phyloP scores from a whole-genome alignment of 768 basidiomycete species.

The Clitopilus hobsonii region DNA sequence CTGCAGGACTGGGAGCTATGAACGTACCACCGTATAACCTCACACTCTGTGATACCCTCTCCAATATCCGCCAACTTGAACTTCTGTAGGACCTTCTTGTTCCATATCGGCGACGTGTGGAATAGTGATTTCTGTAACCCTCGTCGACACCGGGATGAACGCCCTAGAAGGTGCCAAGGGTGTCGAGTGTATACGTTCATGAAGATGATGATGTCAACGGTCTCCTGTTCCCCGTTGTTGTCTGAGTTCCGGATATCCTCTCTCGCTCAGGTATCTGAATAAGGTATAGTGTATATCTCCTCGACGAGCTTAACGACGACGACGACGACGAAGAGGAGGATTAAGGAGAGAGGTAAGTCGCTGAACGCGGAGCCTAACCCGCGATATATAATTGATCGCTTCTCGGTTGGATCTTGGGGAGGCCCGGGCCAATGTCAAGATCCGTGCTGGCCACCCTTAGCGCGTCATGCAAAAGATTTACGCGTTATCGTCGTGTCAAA shows the following conservation, averaged over 20 bases:
- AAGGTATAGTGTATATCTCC: not conserved
- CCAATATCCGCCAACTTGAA: constrained; percentile 86
- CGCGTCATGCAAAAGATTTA: not conserved
- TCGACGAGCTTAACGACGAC: not conserved
- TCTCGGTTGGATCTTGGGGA: not conserved
- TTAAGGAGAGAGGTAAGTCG: not conserved
- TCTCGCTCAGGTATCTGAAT: too few relatives aligned
- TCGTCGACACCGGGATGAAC: not conserved
- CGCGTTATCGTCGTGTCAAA: not conserved
- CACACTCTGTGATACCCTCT: constrained; percentile 88
- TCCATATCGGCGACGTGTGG: not conserved
- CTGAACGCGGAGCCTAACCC: not conserved
- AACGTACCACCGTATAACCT: constrained; percentile 80
- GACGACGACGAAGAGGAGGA: not conserved
- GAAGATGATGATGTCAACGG: not conserved
- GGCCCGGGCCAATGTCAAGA: not conserved
- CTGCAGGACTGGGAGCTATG: constrained; percentile 14
- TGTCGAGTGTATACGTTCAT: not conserved
- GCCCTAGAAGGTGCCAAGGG: not conserved
- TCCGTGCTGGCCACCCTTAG: not conserved
- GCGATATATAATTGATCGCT: not conserved
- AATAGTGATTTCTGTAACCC: not conserved
- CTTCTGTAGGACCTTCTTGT: constrained; percentile 37
- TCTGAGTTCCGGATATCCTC: too few relatives aligned
- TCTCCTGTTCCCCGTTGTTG: not conserved